Percentiles rank a stretch among this genome's conserved stretches.
Evolutionary conservation across 768 basidiomycete species (phyloP).

Genomic region (Mycena leptocephala): DNA sequence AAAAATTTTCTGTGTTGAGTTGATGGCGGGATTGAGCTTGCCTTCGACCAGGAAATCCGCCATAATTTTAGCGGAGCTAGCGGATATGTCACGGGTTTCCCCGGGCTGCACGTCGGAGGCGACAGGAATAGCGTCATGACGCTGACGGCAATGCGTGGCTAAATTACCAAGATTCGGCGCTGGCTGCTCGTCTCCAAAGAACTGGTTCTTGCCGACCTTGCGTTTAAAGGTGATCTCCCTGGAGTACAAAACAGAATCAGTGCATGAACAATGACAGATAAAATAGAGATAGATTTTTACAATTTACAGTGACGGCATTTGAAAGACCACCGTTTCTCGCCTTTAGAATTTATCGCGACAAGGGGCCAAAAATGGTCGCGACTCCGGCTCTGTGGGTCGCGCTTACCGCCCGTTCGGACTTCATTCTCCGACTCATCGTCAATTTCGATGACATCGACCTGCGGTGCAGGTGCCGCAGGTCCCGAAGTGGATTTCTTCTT

Average conservation of each 20-base stretch:
- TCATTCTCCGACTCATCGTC: not conserved
- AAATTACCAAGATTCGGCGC: not conserved
- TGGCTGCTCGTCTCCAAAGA: not conserved
- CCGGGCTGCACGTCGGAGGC: too few relatives aligned
- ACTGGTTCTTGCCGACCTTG: not conserved
- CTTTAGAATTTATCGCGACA: not conserved
- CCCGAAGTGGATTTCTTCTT: not conserved
- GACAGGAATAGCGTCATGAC: not conserved
- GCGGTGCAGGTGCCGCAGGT: not conserved
- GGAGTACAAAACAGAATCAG: too few relatives aligned
- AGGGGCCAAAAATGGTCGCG: not conserved
- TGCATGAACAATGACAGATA: too few relatives aligned
- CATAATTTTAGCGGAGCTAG: too few relatives aligned
- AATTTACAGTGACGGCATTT: conserved; percentile 1
- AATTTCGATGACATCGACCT: not conserved
- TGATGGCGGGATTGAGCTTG: too few relatives aligned
- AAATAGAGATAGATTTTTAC: too few relatives aligned
- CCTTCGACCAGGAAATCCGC: too few relatives aligned
- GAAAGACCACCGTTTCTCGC: conserved; percentile 1
- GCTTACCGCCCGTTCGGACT: not conserved
- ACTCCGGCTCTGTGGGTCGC: not conserved
- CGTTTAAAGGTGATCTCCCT: not conserved
- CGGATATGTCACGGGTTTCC: too few relatives aligned
- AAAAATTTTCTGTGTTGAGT: conserved; percentile 46
- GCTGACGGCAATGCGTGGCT: not conserved